phyloP scores from a whole-genome alignment of 2,329 filamentous ascomycete genomes.

The Fusarium longipes region DNA sequence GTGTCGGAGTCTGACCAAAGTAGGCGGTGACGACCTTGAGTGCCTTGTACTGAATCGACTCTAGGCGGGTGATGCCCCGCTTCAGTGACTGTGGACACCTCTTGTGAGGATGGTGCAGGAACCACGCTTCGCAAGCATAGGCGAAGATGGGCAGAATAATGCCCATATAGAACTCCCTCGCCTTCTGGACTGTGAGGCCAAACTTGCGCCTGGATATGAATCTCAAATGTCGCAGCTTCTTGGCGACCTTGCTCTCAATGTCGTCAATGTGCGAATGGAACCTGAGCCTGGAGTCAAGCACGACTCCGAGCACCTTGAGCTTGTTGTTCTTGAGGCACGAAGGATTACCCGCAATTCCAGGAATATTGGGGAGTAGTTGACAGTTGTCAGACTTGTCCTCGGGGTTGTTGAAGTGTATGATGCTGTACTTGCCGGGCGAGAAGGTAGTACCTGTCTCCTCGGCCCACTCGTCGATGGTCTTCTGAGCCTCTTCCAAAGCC shows the following conservation, averaged over 20 bases:
- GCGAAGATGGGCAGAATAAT: conserved; percentile 9
- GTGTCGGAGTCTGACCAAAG: not conserved
- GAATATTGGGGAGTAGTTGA: not conserved
- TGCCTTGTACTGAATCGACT: conserved; percentile 6
- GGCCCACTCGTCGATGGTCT: not conserved
- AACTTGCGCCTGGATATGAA: not conserved
- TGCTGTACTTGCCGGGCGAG: not conserved
- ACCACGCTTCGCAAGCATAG: conserved; percentile 21
- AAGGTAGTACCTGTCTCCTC: not conserved
- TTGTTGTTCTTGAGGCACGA: not conserved
- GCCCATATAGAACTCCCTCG: conserved; percentile 3
- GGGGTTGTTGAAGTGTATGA: not conserved
- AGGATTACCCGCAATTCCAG: not conserved
- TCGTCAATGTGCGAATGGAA: not conserved
- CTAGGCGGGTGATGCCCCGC: not conserved
- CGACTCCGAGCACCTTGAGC: conserved; percentile 2
- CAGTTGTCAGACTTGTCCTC: not conserved
- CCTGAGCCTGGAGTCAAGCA: not conserved
- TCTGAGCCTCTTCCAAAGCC: not conserved
- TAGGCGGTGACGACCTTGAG: conserved; percentile 6
- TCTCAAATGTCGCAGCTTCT: not conserved
- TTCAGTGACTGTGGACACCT: not conserved
- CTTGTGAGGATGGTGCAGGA: not conserved
- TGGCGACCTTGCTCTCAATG: not conserved
- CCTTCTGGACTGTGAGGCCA: not conserved